Conservation (phyloP, 2,329 filamentous ascomycete genomes). For the Colletotrichum sp. region DNA sequence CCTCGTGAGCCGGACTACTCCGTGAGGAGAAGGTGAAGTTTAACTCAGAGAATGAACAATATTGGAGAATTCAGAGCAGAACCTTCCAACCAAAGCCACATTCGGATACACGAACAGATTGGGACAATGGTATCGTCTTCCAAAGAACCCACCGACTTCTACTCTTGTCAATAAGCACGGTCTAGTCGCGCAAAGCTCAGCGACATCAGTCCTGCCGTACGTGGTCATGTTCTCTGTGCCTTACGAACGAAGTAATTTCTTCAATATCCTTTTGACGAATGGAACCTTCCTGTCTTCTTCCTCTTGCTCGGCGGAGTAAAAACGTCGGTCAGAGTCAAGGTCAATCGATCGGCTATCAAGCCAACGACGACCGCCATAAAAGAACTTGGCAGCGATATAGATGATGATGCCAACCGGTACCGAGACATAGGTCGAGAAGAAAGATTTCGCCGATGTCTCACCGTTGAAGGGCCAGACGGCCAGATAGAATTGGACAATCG, state of each 20-base stretch:
- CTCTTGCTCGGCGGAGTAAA: conserved; percentile 11
- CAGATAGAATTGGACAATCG: conserved; percentile 53
- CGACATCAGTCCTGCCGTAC: neutral
- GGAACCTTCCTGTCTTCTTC: neutral
- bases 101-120: neutral
- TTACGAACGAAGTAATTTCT: neutral
- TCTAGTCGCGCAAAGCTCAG: neutral
- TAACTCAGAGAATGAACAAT: neutral
- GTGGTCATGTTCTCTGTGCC: neutral
- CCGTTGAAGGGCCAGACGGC: conserved; percentile 46
- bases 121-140: neutral
- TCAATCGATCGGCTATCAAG: conserved; percentile 33
- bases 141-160: neutral
- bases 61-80: neutral
- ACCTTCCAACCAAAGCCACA: neutral
- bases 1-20: neutral
- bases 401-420: conserved; percentile 45
- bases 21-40: neutral
- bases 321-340: conserved; percentile 32
- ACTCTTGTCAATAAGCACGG: neutral
- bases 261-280: neutral
- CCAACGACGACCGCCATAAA: conserved; percentile 42
- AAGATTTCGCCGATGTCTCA: conserved; percentile 35
- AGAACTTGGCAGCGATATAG: conserved; percentile 43
- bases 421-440: conserved; percentile 53